These are phyloP conservation scores for Xanthoconium purpureum DNA, from an alignment of 768 basidiomycete species.

Conservation along the genomic window DNA sequence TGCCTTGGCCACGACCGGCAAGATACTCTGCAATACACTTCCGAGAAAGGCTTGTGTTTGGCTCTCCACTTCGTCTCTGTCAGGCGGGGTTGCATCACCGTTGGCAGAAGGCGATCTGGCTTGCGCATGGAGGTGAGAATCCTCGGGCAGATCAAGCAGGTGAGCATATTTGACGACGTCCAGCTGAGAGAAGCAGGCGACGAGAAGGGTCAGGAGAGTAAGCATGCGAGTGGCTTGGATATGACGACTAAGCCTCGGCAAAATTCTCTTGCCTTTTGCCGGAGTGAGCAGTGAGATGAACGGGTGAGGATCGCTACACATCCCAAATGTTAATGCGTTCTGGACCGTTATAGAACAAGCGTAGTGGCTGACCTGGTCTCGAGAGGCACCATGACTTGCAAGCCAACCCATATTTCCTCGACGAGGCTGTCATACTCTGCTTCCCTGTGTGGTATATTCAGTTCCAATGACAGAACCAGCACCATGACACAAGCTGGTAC, in stretches of 20 bases:
- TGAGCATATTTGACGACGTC: slow-evolving; percentile 84
- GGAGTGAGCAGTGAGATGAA: slow-evolving; percentile 89
- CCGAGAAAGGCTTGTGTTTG: slow-evolving; percentile 89
- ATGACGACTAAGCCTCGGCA: slow-evolving; percentile 85
- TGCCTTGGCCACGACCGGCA: slow-evolving; percentile 76
- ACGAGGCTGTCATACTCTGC: slow-evolving; percentile 53
- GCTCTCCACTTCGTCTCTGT: slow-evolving; percentile 70
- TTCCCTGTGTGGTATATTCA: slow-evolving; percentile 44
- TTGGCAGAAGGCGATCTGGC: slow-evolving; percentile 18
- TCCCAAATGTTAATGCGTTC: background rate
- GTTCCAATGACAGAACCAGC: background rate
- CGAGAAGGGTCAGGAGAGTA: slow-evolving; percentile 84
- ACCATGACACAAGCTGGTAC: slow-evolving; percentile 15
- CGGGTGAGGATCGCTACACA: slow-evolving; percentile 82
- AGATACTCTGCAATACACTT: slow-evolving; percentile 82
- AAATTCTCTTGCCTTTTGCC: slow-evolving; percentile 88
- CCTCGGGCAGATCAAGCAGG: slow-evolving; percentile 63
- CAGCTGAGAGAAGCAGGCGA: slow-evolving; percentile 91
- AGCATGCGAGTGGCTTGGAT: slow-evolving; percentile 76
- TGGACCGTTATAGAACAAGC: background rate
- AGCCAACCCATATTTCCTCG: slow-evolving; percentile 72
- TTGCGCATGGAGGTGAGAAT: slow-evolving; percentile 38
- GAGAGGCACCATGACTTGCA: slow-evolving; percentile 86
- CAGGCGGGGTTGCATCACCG: slow-evolving; percentile 26
- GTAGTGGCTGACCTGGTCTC: slow-evolving; percentile 71